phyloP scores from a whole-genome alignment of 2,329 filamentous ascomycete genomes.

The Penicillium sp. region DNA sequence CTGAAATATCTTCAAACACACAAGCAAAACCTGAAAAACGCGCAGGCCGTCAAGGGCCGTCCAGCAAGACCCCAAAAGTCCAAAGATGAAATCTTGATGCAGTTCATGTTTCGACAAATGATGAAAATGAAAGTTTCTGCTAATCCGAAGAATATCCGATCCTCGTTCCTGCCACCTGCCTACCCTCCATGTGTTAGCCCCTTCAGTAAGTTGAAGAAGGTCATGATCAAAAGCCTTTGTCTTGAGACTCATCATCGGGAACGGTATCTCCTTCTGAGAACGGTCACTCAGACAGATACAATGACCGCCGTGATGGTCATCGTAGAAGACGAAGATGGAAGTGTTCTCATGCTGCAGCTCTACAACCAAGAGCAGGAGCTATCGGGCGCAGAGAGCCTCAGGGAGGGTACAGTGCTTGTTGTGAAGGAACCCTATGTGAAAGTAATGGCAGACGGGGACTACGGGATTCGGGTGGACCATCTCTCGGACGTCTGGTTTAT shows the following conservation, averaged over 20 bases:
- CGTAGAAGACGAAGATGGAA: constrained; percentile 47
- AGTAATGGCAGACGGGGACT: constrained; percentile 41
- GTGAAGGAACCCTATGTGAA: constrained; percentile 62
- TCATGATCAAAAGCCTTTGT: constrained; percentile 36
- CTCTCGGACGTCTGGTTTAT: constrained; percentile 54
- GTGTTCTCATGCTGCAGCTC: constrained; percentile 43
- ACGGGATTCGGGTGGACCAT: constrained; percentile 58
- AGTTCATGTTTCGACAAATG: constrained; percentile 18
- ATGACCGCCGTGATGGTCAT: constrained; percentile 42
- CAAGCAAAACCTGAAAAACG: constrained; percentile 15
- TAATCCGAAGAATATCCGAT: not conserved
- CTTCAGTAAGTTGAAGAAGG: constrained; percentile 25
- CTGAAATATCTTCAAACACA: constrained; percentile 11
- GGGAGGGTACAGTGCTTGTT: constrained; percentile 42
- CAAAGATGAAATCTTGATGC: constrained; percentile 18
- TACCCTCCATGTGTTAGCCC: constrained; percentile 24
- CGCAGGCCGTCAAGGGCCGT: constrained; percentile 18
- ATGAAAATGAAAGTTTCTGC: not conserved
- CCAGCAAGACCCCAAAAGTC: constrained; percentile 13
- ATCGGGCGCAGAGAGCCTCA: constrained; percentile 40
- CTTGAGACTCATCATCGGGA: constrained; percentile 49
- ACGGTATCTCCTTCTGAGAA: constrained; percentile 37
- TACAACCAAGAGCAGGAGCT: constrained; percentile 47
- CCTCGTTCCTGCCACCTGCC: constrained; percentile 23
- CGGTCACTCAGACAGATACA: constrained; percentile 32